phyloP scores from a whole-genome alignment of 2,329 filamentous ascomycete genomes.

The Exophiala lecanii-corni region DNA sequence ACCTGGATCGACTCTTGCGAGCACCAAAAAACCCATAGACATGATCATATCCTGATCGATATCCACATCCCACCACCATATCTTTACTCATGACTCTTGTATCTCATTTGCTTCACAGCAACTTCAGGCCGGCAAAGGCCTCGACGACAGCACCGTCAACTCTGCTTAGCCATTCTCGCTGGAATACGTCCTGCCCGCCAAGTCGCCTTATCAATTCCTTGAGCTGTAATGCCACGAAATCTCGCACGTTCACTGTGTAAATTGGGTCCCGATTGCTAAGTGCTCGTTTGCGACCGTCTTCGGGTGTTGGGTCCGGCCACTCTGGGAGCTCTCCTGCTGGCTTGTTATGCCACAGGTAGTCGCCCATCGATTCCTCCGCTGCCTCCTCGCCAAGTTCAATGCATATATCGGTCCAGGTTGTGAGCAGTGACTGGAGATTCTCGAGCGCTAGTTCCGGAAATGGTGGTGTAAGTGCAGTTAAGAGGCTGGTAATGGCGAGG shows the following conservation, averaged over 20 bases:
- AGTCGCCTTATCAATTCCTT: constrained; percentile 35
- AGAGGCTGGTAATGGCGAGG: constrained; percentile 43
- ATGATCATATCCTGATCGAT: no score
- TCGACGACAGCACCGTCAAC: constrained; percentile 24
- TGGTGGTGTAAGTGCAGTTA: constrained; percentile 35
- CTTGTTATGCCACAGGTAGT: constrained; percentile 38
- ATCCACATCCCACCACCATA: no score
- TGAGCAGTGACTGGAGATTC: constrained; percentile 44
- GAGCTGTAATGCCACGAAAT: constrained; percentile 40
- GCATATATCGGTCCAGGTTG: constrained; percentile 44
- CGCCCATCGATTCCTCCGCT: constrained; percentile 35
- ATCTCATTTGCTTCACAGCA: constrained; percentile 20
- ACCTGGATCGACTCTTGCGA: no score
- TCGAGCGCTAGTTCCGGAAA: constrained; percentile 37
- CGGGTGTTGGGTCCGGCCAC: constrained; percentile 36
- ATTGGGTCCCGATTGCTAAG: constrained; percentile 40
- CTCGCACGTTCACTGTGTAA: constrained; percentile 41
- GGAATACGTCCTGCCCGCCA: constrained; percentile 23
- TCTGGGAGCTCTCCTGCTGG: constrained; percentile 30
- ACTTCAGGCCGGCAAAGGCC: constrained; percentile 23
- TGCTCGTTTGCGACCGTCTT: constrained; percentile 37
- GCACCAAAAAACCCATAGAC: no score
- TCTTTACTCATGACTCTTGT: no score
- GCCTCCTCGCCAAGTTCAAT: constrained; percentile 41
- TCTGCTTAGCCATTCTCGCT: constrained; percentile 24